phyloP scores from a whole-genome alignment of 179 eudicot genomes.

The Beta macrorhiza region DNA sequence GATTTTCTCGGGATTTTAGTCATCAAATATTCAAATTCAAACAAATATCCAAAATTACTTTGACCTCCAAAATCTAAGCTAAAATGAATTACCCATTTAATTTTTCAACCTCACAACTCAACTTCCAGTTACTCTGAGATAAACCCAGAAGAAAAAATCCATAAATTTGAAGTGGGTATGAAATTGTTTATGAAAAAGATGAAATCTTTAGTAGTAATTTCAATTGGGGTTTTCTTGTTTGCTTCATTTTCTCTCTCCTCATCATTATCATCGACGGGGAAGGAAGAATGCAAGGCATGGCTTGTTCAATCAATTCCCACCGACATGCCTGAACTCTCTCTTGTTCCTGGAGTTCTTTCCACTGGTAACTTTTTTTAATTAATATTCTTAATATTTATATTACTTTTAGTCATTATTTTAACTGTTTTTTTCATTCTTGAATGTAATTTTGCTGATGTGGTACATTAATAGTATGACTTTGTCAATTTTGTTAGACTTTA shows the following conservation, averaged over 20 bases:
- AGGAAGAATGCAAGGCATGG: constrained; percentile 17
- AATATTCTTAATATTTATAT: no score
- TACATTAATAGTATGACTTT: no score
- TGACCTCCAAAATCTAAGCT: no score
- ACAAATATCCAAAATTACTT: background rate
- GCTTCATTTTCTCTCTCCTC: constrained; percentile 7
- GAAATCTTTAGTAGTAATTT: constrained; percentile 8
- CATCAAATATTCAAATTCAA: background rate
- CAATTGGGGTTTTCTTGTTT: constrained; percentile 13
- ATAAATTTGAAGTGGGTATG: constrained; percentile 5
- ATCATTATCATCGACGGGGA: background rate
- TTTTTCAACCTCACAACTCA: background rate
- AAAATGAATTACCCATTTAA: no score
- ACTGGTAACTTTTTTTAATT: background rate
- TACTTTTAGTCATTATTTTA: background rate
- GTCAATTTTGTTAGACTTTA: no score
- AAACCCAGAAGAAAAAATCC: constrained; percentile 5
- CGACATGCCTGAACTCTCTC: constrained; percentile 16
- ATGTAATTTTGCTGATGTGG: no score
- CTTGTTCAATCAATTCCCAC: constrained; percentile 18
- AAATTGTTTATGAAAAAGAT: constrained; percentile 6
- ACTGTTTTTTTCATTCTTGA: background rate
- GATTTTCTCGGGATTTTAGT: background rate
- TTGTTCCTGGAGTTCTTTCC: constrained; percentile 12
- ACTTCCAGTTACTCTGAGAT: background rate